Base-by-base conservation (phyloP, 306 rosid genomes). In the Delonix regia region DNA sequence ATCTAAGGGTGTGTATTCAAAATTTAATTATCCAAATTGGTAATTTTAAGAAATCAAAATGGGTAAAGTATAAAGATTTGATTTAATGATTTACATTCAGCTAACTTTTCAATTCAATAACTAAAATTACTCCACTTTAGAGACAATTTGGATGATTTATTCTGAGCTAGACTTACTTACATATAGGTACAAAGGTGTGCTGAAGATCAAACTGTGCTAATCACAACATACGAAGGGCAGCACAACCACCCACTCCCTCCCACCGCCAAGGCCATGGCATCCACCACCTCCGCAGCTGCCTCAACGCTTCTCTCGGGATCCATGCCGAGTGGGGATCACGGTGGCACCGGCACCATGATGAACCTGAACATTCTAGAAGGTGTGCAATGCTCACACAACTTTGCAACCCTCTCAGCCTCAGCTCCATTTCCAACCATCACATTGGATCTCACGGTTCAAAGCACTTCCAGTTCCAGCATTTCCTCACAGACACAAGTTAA, bases 191-290 rank as follows among this genome's bases (percentile, higher is more conserved):
- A 92, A 64, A 89, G 93, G 45, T 89, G 91, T 71, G 88, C 90
- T n/a, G 94, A 86, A 69, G 97, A 92, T 68, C 22, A 77, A 79
- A 86, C 90, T 18, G 80, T 92, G 38, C 76, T 92, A 34, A 88
- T 83, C 1, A 89, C 94, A 0, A 92, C 97, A 33, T 92, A 92
- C 30, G 97, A 92, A 85, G 97, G 97, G 0, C 89, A 87, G 3
- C 97, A 92, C 81, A 92, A 82, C 76, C 97, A 92, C 60, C 91
- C 93, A 27, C 93, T 92, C n/a, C 94, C 97, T 55, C 93, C 91
- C 0, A 84, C 92, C 2, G 94, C 97, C 2, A 68, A 85, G 76
- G 78, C 90, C 13, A 92, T 89, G 97, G 92, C 90, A 19, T 86
- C 92, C 0, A 85, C 94, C 2, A 92, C 97, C 5, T 86, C 97